Percentiles rank a stretch among this genome's conserved stretches.
These are phyloP conservation scores for Chlamydomonas eustigma DNA, from an alignment of 139 green algal species.

Conservation along the genomic window DNA sequence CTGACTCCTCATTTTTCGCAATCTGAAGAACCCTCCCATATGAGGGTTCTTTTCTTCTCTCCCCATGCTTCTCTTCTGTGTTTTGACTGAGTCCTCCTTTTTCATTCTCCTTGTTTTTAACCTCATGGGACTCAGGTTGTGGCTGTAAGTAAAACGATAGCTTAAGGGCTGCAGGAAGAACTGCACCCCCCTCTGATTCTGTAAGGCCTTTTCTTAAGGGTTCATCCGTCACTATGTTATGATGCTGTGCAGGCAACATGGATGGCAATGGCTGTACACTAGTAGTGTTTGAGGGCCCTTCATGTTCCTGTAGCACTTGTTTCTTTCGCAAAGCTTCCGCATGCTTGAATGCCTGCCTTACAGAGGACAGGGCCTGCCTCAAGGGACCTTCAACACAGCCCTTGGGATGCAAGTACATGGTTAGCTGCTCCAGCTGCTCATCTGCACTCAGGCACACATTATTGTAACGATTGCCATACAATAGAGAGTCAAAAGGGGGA, in stretches of 20 bases:
- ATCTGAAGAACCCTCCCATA: neutral
- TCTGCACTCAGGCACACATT: neutral
- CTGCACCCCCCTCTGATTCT: neutral
- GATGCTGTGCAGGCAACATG: no score
- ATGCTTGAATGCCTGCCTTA: neutral
- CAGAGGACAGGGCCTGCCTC: neutral
- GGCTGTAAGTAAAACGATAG: neutral
- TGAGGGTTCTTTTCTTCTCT: no score
- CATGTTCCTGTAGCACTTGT: neutral
- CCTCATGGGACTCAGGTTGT: neutral
- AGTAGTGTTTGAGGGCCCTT: no score
- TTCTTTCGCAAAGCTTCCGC: neutral
- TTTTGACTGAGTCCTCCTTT: slow-evolving; percentile 25
- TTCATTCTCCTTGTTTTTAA: slow-evolving; percentile 8
- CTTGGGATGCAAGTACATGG: neutral
- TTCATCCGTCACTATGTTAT: no score
- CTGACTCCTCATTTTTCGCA: neutral
- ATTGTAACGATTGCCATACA: neutral
- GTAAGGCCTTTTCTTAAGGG: no score
- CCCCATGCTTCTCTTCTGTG: no score
- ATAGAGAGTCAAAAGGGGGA: neutral
- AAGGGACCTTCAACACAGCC: neutral
- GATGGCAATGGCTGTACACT: no score
- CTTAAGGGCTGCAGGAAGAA: neutral
- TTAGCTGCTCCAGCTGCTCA: neutral